phyloP scores from a whole-genome alignment of 2,329 filamentous ascomycete species.

The Teratosphaeria destructans region DNA sequence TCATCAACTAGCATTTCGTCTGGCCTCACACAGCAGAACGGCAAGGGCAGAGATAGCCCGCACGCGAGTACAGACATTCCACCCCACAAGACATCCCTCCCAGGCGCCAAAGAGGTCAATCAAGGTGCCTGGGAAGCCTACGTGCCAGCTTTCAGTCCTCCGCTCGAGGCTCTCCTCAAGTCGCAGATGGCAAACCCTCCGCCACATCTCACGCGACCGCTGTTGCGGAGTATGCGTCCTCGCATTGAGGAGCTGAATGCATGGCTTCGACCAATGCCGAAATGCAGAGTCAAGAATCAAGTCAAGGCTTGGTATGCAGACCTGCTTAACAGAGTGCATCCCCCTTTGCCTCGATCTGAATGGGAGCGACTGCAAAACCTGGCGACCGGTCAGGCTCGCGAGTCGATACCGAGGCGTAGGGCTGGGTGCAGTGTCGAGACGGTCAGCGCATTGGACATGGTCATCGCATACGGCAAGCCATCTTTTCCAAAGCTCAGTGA shows the following conservation, averaged over 20 bases:
- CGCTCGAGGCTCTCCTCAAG: constrained; percentile 19
- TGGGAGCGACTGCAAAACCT: constrained; percentile 34
- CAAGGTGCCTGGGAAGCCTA: constrained; percentile 9
- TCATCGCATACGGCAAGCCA: constrained; percentile 8
- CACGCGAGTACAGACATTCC: neutral
- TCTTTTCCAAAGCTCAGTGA: constrained; percentile 3
- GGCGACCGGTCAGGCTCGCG: constrained; percentile 16
- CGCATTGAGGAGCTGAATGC: constrained; percentile 34
- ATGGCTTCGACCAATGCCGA: constrained; percentile 38
- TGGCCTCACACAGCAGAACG: neutral
- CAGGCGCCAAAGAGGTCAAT: constrained; percentile 4
- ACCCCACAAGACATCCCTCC: neutral
- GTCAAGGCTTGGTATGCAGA: constrained; percentile 34
- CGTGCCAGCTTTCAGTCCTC: constrained; percentile 27
- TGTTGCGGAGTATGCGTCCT: constrained; percentile 13
- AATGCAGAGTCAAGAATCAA: constrained; percentile 33
- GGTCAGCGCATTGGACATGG: constrained; percentile 14
- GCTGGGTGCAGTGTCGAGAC: neutral
- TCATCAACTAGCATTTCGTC: neutral
- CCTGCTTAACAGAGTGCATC: constrained; percentile 31
- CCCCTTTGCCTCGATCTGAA: constrained; percentile 35
- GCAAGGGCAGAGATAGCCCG: neutral
- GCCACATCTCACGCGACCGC: constrained; percentile 21
- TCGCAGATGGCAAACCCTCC: constrained; percentile 21
- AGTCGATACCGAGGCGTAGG: constrained; percentile 1